Evolutionary conservation across 352 stramenopile species (phyloP), one percentile per base, ranked within the genome.

Genomic region (Aphanomyces invadans): DNA sequence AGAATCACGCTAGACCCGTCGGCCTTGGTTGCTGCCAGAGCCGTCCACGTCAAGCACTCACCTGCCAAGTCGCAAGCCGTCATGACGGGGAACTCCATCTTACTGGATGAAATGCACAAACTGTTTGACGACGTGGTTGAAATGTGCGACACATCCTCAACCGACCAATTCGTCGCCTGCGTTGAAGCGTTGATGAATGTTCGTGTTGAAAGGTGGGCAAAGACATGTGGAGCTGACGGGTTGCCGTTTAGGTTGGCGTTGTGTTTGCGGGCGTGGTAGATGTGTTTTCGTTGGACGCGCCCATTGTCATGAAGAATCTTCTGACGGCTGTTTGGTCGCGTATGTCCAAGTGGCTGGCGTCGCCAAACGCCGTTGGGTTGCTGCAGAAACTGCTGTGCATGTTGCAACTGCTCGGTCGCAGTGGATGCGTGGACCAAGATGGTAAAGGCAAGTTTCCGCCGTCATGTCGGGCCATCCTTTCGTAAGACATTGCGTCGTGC

Each of bases 181-280:
- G 36, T 42, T 7, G 36, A 42, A 42, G 36, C 36, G 36, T 42
- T 42, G 36, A 42, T 42, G 36, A 42, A 42, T 42, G 36, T 42
- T n/a, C n/a, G n/a, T n/a, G n/a, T n/a, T n/a, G n/a, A n/a, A n/a
- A n/a, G n/a, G n/a, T n/a, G n/a, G n/a, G n/a, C n/a, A n/a, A n/a
- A n/a, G n/a, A n/a, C n/a, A n/a, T n/a, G n/a, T n/a, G n/a, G n/a
- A n/a, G n/a, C n/a, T n/a, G n/a, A n/a, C n/a, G n/a, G n/a, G n/a
- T n/a, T n/a, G n/a, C n/a, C n/a, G n/a, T n/a, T n/a, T 67, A 67
- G 60, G 23, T 67, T 4, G 60, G 39, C 3, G 23, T 67, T 36
- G 44, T 57, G 4, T 7, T 67, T 9, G 60, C 60, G 12, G 19
- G 25, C 4, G 26, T 49, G 10, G 15, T 57, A 17, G 38, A 49